Conservation (phyloP, 2,329 filamentous ascomycete species). For the Sporothrix mexicana region DNA sequence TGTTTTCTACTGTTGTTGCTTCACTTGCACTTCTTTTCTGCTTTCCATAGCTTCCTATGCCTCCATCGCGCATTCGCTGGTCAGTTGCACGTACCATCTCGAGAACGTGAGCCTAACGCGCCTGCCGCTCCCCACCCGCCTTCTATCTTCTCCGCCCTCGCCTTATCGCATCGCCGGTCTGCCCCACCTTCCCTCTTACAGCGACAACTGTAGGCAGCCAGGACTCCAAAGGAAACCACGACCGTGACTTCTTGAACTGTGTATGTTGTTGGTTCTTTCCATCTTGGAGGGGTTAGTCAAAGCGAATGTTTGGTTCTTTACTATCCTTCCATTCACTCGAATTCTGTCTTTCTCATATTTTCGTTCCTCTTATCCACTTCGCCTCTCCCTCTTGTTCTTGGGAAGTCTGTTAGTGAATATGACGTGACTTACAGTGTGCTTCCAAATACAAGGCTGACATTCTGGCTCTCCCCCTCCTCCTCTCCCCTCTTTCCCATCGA, state of each 20-base stretch:
- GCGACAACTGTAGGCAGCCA: constrained; percentile 22
- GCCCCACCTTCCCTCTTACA: constrained; percentile 28
- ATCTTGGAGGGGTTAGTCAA: neutral
- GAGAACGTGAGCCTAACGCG: neutral
- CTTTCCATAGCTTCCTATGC: neutral
- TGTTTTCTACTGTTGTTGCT: neutral
- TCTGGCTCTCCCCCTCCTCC: constrained; percentile 3
- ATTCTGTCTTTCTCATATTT: neutral
- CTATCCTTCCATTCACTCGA: constrained; percentile 14
- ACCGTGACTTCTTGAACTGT: constrained; percentile 3
- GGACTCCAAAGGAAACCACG: constrained; percentile 22
- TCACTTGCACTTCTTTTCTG: neutral
- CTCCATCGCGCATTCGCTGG: neutral
- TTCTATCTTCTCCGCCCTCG: constrained; percentile 10
- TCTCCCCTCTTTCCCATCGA: constrained; percentile 22
- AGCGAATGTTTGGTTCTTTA: neutral
- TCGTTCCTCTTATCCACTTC: neutral
- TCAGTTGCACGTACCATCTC: constrained; percentile 9
- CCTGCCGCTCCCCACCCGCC: constrained; percentile 24
- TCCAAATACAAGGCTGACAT: constrained; percentile 32
- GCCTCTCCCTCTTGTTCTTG: neutral
- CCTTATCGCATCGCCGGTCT: constrained; percentile 26
- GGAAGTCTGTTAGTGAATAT: constrained; percentile 34
- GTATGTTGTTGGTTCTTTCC: constrained; percentile 21
- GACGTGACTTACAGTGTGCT: constrained; percentile 33